These are phyloP conservation scores for Clathrospora elynae DNA, from an alignment of 2,329 filamentous ascomycete genomes.

Conservation along the genomic window DNA sequence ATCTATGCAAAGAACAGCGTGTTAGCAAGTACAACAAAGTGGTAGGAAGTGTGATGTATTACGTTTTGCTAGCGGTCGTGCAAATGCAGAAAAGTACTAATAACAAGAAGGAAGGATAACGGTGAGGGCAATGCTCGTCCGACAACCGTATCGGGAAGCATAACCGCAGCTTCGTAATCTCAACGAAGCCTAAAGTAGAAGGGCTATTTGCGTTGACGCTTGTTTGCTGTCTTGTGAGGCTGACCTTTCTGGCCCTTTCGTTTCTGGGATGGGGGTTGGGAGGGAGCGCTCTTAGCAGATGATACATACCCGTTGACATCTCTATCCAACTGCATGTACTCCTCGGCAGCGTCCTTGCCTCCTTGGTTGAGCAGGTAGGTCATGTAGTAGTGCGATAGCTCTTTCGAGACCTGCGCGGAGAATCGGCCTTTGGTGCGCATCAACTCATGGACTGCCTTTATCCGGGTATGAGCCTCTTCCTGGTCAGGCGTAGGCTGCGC, in stretches of 20 bases:
- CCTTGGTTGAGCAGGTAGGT: conserved; percentile 82
- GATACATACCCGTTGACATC: conserved; percentile 75
- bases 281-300: conserved; percentile 37
- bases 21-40: conserved; percentile 16
- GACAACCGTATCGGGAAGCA: conserved; percentile 4
- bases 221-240: conserved; percentile 43
- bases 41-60: conserved; percentile 34
- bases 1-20: conserved; percentile 12
- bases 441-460: conserved; percentile 79
- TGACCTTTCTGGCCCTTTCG: conserved; percentile 35
- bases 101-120: conserved; percentile 14
- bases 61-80: conserved; percentile 35
- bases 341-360: conserved; percentile 80
- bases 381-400: conserved; percentile 79
- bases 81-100: conserved; percentile 26
- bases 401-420: conserved; percentile 68
- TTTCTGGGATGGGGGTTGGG: conserved; percentile 25
- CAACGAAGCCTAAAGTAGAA: conserved; percentile 12
- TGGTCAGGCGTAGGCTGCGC: conserved; percentile 74
- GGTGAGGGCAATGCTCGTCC: conserved; percentile 10
- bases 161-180: conserved; percentile 9
- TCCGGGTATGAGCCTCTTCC: conserved; percentile 69
- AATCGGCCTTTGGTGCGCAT: conserved; percentile 75
- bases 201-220: conserved; percentile 39
- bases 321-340: conserved; percentile 80